A percentile compares a stretch with the other conserved stretches of the same genome.
Conservation (phyloP, 352 stramenopile species). For the Salisapilia sapeloensis region DNA sequence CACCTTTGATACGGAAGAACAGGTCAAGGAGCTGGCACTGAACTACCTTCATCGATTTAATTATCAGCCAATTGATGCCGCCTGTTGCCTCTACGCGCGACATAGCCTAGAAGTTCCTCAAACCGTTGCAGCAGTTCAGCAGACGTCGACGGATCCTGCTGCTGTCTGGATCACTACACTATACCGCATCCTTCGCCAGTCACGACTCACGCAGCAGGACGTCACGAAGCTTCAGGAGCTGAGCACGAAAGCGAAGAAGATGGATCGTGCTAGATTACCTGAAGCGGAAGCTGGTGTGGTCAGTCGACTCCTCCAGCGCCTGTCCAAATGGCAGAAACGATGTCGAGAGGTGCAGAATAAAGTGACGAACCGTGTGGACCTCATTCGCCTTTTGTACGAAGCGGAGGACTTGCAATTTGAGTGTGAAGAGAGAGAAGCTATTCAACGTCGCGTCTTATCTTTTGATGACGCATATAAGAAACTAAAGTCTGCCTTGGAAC, state of each 20-base stretch:
- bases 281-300: slow-evolving; percentile 43
- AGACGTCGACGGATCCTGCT: slow-evolving; percentile 18
- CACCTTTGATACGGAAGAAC: slow-evolving; percentile 67
- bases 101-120: slow-evolving; percentile 62
- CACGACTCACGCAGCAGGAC: slow-evolving; percentile 13
- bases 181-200: slow-evolving; percentile 35
- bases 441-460: slow-evolving; percentile 17
- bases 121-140: slow-evolving; percentile 3
- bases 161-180: slow-evolving; percentile 44
- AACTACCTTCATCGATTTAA: slow-evolving; percentile 70
- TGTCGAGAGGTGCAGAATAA: slow-evolving; percentile 11
- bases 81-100: slow-evolving; percentile 62
- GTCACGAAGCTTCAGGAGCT: slow-evolving; percentile 28
- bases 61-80: slow-evolving; percentile 60
- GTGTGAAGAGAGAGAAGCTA: slow-evolving; percentile 11
- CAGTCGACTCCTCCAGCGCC: slow-evolving; percentile 21
- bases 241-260: slow-evolving; percentile 9
- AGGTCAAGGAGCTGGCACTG: slow-evolving; percentile 46
- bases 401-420: slow-evolving; percentile 44
- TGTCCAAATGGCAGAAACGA: slow-evolving; percentile 29
- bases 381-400: slow-evolving; percentile 30
- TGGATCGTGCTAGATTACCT: slow-evolving; percentile 8
- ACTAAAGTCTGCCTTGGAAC: slow-evolving; percentile 49
- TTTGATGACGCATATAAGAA: slow-evolving; percentile 44
- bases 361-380: slow-evolving; percentile 18